Conservation (phyloP, 352 stramenopile genomes). For the Nothophytophthora sp. region DNA sequence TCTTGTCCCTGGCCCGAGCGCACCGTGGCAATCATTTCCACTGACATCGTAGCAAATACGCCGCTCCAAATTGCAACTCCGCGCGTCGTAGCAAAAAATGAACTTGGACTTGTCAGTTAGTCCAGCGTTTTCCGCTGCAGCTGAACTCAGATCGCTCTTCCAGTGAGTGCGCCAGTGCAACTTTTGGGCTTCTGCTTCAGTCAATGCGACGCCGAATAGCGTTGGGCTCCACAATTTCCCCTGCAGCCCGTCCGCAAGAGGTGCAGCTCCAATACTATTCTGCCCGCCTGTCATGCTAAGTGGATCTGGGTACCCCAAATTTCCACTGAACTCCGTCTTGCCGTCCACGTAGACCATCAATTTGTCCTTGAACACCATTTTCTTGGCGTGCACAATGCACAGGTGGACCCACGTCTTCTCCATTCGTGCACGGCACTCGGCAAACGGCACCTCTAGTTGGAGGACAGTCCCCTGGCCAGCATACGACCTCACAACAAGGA, state of each 20-base stretch:
- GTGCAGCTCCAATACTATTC: slow-evolving; percentile 70
- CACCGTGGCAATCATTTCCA: slow-evolving; percentile 73
- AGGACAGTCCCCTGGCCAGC: slow-evolving; percentile 37
- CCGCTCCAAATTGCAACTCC: slow-evolving; percentile 58
- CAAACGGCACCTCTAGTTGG: slow-evolving; percentile 66
- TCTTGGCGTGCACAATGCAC: slow-evolving; percentile 83
- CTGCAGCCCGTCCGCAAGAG: slow-evolving; percentile 48
- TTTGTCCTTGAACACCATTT: slow-evolving; percentile 91
- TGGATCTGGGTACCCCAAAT: slow-evolving; percentile 74
- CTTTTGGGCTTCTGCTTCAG: slow-evolving; percentile 62
- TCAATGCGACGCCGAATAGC: slow-evolving; percentile 67
- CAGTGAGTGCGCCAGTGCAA: slow-evolving; percentile 80
- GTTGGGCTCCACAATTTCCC: slow-evolving; percentile 80
- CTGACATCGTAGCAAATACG: slow-evolving; percentile 73
- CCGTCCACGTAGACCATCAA: slow-evolving; percentile 73
- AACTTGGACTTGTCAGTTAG: slow-evolving; percentile 79
- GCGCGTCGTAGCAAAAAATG: slow-evolving; percentile 79
- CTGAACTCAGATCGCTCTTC: slow-evolving; percentile 65
- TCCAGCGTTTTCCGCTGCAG: slow-evolving; percentile 61
- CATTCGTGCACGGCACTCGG: slow-evolving; percentile 46
- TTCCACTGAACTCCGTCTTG: slow-evolving; percentile 54
- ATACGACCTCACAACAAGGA: slow-evolving; percentile 61
- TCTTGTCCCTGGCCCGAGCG: slow-evolving; percentile 68
- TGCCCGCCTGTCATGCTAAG: slow-evolving; percentile 66
- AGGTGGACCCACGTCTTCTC: slow-evolving; percentile 67